Evolutionary conservation across 768 basidiomycete species (phyloP).

Genomic region (Leccinellum rugosiceps): DNA sequence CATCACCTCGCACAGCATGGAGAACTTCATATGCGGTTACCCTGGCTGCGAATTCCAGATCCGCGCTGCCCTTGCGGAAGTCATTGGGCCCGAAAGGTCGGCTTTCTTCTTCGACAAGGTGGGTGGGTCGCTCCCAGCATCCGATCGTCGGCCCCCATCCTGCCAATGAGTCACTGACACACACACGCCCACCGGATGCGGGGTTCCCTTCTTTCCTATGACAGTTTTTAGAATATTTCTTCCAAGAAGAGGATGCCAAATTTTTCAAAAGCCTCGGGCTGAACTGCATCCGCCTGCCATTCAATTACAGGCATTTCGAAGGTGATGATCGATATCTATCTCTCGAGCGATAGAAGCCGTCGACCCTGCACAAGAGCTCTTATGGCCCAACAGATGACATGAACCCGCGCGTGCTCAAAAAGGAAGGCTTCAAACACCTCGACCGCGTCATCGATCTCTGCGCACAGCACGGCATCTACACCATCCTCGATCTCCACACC

Average conservation of each 20-base stretch:
- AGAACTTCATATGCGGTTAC: slow-evolving; percentile 76
- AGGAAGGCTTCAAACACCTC: slow-evolving; percentile 75
- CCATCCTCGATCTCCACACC: slow-evolving; percentile 79
- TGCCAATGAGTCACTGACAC: background rate
- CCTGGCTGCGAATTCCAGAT: slow-evolving; percentile 83
- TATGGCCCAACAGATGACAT: slow-evolving; percentile 50
- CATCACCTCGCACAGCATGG: slow-evolving; percentile 47
- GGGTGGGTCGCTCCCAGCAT: slow-evolving; percentile 32
- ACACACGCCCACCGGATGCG: background rate
- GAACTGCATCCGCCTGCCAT: slow-evolving; percentile 74
- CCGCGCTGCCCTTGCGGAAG: slow-evolving; percentile 61
- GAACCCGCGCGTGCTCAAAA: slow-evolving; percentile 75
- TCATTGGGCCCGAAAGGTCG: slow-evolving; percentile 64
- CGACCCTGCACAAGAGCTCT: background rate
- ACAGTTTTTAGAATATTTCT: slow-evolving; percentile 83
- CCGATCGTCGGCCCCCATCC: background rate
- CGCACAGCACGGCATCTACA: slow-evolving; percentile 70
- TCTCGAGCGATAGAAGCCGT: background rate
- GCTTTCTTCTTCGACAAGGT: slow-evolving; percentile 80
- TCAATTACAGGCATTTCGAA: slow-evolving; percentile 77
- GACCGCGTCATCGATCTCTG: slow-evolving; percentile 78
- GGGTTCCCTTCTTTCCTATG: too few relatives aligned
- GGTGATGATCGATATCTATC: slow-evolving; percentile 7
- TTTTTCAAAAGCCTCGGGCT: slow-evolving; percentile 78
- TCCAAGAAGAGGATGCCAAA: slow-evolving; percentile 67